Evolutionary conservation across 345 rosid species (phyloP), one percentile per base, ranked within the genome.

Genomic region (Laguncularia racemosa): DNA sequence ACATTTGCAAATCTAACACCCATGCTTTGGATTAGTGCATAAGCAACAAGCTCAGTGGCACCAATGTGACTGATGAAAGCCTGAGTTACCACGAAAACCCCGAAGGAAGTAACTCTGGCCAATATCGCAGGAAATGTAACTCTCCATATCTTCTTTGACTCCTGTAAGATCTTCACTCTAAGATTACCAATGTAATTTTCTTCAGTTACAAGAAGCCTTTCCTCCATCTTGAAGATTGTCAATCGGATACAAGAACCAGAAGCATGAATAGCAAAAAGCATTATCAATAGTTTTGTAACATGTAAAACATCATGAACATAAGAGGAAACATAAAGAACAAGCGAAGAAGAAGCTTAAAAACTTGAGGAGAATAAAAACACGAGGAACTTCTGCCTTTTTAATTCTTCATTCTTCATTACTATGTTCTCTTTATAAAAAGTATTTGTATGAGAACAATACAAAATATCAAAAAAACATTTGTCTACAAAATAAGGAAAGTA

Each of bases 91-190:
- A 64, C 50, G 12, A 64, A 51, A 0, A 52, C 20, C 20, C 79
- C 76, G 17, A 71, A 75, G 9, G 55, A 2, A 40, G 76, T 26
- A 6, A 61, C 65, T 47, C 54, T 57, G 2, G 73, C 57, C 16
- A 71, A 15, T 8, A 64, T 61, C 46, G 61, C 75, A 1, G 71
- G 73, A 15, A 67, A 71, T 12, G 76, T 67, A 23, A 75, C 50
- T 17, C 59, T 53, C 79, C 79, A 66, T 64, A 74, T 53, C 64
- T 67, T 70, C 70, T 60, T 70, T 1, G 72, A 67, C 46, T 74
- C 79, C 33, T 48, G 53, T 61, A 66, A 74, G 16, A 66, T 43
- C 53, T 53, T 56, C 38, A 54, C 18, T 46, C 19, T 60, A 23
- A 70, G 43, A 14, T 44, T 21, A 1, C 38, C n/a, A 4, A 6